These are phyloP conservation scores for Monosporascus sp. DNA, from an alignment of 2,329 filamentous ascomycete species.

Conservation along the genomic window DNA sequence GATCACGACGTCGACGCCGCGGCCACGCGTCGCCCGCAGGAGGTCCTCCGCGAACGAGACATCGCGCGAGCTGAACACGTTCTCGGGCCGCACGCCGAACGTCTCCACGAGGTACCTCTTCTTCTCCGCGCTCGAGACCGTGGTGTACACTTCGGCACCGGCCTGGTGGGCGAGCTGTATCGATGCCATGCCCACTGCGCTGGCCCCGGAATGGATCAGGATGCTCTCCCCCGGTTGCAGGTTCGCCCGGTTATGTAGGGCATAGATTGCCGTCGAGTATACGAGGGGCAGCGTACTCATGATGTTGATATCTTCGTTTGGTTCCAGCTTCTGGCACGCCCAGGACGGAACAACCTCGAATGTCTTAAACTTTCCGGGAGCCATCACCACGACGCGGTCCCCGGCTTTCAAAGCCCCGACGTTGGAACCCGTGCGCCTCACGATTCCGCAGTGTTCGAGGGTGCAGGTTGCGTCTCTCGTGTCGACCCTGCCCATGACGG, in stretches of 20 bases:
- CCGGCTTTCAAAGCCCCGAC: neutral
- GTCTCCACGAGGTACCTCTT: conserved; percentile 14
- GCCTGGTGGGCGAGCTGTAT: neutral
- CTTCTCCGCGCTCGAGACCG: neutral
- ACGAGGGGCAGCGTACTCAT: neutral
- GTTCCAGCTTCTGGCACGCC: conserved; percentile 2
- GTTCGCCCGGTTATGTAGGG: neutral
- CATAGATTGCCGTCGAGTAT: neutral
- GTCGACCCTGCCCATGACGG: conserved; percentile 5
- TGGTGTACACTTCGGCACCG: neutral
- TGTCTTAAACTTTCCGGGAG: conserved; percentile 2
- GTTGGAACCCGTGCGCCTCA: neutral
- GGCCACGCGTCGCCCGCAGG: conserved; percentile 5
- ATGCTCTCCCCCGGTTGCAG: neutral
- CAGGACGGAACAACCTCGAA: conserved; percentile 1
- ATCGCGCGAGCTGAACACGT: conserved; percentile 29
- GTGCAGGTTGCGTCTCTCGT: conserved; percentile 6
- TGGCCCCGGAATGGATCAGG: neutral
- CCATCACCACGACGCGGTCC: conserved; percentile 5
- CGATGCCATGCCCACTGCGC: neutral
- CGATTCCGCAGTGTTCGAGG: conserved; percentile 1
- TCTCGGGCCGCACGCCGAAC: conserved; percentile 18
- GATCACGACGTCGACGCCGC: conserved; percentile 10
- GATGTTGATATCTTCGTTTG: neutral
- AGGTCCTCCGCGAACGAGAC: conserved; percentile 22